A percentile compares a stretch with the other conserved stretches of the same genome.
Evolutionary conservation across 73 alveolate species (phyloP).

Genomic region (Uronychia setigera): DNA sequence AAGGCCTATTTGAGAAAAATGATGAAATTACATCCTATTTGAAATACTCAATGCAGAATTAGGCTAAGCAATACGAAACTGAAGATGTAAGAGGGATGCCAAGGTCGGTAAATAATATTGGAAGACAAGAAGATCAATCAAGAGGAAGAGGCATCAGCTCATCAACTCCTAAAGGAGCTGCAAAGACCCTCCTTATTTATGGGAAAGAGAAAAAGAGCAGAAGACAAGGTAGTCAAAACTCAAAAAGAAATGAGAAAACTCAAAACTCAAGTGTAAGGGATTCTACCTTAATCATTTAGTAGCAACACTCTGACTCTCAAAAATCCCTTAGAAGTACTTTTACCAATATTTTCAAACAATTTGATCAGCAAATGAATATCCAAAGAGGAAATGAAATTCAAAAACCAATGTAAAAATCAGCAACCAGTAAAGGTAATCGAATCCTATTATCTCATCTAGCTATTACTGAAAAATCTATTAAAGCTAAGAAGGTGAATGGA

Average conservation of each 20-base stretch:
- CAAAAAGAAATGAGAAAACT: background rate
- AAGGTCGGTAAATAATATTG: background rate
- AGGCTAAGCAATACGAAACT: background rate
- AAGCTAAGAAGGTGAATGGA: background rate
- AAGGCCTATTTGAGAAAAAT: background rate
- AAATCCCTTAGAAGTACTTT: background rate
- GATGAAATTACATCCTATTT: background rate
- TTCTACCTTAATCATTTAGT: background rate
- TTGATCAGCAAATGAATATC: background rate
- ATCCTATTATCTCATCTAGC: background rate
- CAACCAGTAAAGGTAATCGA: background rate
- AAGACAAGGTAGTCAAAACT: background rate
- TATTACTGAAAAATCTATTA: background rate
- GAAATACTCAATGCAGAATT: background rate
- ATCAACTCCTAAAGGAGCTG: background rate
- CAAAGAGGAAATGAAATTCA: background rate
- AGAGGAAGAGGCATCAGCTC: slow-evolving; percentile 4
- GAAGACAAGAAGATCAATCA: background rate
- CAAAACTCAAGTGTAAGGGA: background rate
- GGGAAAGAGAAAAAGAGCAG: background rate
- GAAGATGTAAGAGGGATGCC: background rate
- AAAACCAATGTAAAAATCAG: background rate
- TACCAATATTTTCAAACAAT: background rate
- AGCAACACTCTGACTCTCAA: background rate
- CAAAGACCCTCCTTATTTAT: background rate